A percentile compares a stretch with the other conserved stretches of the same genome.
Conservation (phyloP, 345 rosid genomes). For the Lumnitzera littorea region DNA sequence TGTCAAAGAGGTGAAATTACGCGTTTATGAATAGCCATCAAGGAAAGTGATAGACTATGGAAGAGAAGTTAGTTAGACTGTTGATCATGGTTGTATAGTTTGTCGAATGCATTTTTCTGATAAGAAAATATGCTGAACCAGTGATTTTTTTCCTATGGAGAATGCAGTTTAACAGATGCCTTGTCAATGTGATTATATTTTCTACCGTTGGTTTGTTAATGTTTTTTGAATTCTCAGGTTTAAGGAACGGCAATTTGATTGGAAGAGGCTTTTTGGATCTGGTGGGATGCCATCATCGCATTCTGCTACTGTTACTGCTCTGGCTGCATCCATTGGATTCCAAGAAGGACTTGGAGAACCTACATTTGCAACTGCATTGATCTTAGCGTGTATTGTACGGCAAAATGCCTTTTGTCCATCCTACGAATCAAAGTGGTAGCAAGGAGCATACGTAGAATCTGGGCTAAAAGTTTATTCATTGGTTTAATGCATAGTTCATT, state of each 20-base stretch:
- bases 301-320: conserved; percentile 71
- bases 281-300: conserved; percentile 98
- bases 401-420: background rate
- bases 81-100: too few relatives aligned
- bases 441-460: too few relatives aligned
- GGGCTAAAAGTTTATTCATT: too few relatives aligned
- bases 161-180: background rate
- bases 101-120: too few relatives aligned
- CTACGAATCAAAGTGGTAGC: too few relatives aligned
- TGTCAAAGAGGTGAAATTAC: too few relatives aligned
- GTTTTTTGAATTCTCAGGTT: conserved; percentile 53
- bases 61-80: too few relatives aligned
- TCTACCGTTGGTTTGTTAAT: conserved; percentile 20
- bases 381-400: conserved; percentile 69
- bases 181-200: conserved; percentile 4
- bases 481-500: too few relatives aligned
- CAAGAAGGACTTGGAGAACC: conserved; percentile 74
- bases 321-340: conserved; percentile 60
- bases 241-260: conserved; percentile 60
- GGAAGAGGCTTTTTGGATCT: conserved; percentile 66
- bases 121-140: too few relatives aligned
- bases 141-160: too few relatives aligned
- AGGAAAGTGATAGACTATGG: background rate
- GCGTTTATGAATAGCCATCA: too few relatives aligned
- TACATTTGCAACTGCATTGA: conserved; percentile 46